These are phyloP conservation scores for Pseudopyricularia cyperi DNA, from an alignment of 2,329 filamentous ascomycete genomes.

Conservation along the genomic window DNA sequence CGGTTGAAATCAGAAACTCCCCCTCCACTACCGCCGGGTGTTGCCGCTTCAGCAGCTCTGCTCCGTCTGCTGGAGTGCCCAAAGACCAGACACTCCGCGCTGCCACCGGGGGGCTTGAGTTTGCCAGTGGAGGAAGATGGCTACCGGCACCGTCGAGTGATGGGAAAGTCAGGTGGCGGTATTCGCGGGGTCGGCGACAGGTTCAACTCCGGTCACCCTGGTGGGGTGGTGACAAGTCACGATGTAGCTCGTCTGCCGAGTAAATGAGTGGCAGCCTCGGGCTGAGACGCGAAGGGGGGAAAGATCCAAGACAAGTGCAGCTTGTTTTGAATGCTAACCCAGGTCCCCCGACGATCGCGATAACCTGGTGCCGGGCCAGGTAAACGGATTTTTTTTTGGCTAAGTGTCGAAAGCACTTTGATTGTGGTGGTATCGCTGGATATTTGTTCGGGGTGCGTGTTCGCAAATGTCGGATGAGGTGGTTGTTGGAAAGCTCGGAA, in stretches of 20 bases:
- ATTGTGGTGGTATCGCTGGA: not conserved
- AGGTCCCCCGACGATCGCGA: not conserved
- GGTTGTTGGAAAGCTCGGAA: not conserved
- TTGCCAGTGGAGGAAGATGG: not conserved
- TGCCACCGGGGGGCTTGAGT: not conserved
- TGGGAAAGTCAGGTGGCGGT: not conserved
- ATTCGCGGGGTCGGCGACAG: not conserved
- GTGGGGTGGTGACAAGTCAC: not conserved
- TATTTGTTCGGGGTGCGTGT: not conserved
- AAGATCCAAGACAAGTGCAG: conserved; percentile 4
- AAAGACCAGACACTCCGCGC: conserved; percentile 1
- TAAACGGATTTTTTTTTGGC: not conserved
- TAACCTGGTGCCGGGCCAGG: not conserved
- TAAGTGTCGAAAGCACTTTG: not conserved
- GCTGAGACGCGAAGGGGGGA: not conserved
- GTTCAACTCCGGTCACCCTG: not conserved
- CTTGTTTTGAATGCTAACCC: not conserved
- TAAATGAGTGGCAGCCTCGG: conserved; percentile 1
- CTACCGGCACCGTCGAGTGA: not conserved
- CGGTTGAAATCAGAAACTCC: conserved; percentile 31
- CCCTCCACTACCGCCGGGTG: conserved; percentile 40
- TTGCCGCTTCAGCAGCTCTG: conserved; percentile 26
- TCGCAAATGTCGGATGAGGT: not conserved
- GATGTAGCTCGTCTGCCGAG: not conserved
- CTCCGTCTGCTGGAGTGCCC: conserved; percentile 6